Evolutionary conservation across 2,329 filamentous ascomycete species (phyloP).

Genomic region (Neospermospora avenae): DNA sequence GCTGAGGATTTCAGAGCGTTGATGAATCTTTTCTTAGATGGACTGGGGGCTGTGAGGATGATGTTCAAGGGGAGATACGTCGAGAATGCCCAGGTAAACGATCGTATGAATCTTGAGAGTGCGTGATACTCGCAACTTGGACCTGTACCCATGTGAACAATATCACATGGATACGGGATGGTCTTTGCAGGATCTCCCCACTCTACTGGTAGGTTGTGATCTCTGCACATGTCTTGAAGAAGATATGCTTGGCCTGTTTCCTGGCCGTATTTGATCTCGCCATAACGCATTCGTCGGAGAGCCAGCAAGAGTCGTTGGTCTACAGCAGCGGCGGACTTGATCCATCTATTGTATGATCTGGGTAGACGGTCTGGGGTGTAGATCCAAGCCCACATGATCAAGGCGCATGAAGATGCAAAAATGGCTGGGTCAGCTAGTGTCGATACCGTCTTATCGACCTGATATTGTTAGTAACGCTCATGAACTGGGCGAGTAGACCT

Average conservation of each 20-base stretch:
- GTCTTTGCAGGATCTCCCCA: slow-evolving; percentile 71
- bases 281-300: slow-evolving; percentile 62
- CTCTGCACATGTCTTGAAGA: slow-evolving; percentile 67
- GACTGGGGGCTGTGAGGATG: slow-evolving; percentile 54
- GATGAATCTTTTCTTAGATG: slow-evolving; percentile 41
- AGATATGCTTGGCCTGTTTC: slow-evolving; percentile 68
- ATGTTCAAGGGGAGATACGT: slow-evolving; percentile 77
- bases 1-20: slow-evolving; percentile 56
- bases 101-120: slow-evolving; percentile 60
- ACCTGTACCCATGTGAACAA: slow-evolving; percentile 78
- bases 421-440: slow-evolving; percentile 61
- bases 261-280: slow-evolving; percentile 66
- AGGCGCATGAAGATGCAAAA: slow-evolving; percentile 68
- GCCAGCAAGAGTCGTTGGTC: slow-evolving; percentile 72
- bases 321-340: slow-evolving; percentile 70
- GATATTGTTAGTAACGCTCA: not conserved
- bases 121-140: slow-evolving; percentile 74
- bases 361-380: slow-evolving; percentile 71
- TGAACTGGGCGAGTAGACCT: slow-evolving; percentile 15
- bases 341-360: slow-evolving; percentile 75
- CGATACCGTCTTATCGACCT: slow-evolving; percentile 38
- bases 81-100: slow-evolving; percentile 70
- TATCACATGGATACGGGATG: slow-evolving; percentile 74
- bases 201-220: slow-evolving; percentile 63
- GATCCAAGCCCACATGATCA: slow-evolving; percentile 90